phyloP scores from a whole-genome alignment of 768 basidiomycete genomes.

The Sporobolomyces pararoseus region DNA sequence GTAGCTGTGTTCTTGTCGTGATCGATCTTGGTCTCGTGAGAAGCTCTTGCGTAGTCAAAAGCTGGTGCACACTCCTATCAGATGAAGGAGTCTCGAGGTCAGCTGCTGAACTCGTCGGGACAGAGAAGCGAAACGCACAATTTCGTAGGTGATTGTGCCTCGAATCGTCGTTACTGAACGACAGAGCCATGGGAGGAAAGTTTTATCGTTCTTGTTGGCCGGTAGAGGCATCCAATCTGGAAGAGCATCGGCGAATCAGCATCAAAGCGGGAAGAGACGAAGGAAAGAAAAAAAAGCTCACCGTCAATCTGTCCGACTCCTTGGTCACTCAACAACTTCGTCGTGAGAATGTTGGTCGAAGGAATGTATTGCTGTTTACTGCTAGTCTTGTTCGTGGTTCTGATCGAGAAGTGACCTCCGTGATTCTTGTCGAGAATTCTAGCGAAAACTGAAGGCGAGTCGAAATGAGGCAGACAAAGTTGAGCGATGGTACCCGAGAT shows the following conservation, averaged over 20 bases:
- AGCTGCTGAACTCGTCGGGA: not conserved
- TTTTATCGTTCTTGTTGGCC: slow-evolving; percentile 52
- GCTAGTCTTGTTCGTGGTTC: slow-evolving; percentile 25
- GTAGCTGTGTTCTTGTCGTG: slow-evolving; percentile 53
- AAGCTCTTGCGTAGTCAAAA: slow-evolving; percentile 83
- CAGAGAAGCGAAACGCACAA: slow-evolving; percentile 47
- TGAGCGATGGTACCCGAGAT: slow-evolving; percentile 38
- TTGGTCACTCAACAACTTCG: slow-evolving; percentile 43
- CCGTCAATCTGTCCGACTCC: slow-evolving; percentile 38
- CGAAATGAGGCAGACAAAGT: slow-evolving; percentile 42
- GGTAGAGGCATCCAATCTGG: slow-evolving; percentile 76
- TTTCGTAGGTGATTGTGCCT: slow-evolving; percentile 68
- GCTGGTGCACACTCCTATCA: slow-evolving; percentile 84
- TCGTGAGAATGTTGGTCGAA: slow-evolving; percentile 40
- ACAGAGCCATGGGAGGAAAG: slow-evolving; percentile 76
- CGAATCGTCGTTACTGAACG: slow-evolving; percentile 79
- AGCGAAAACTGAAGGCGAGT: slow-evolving; percentile 40
- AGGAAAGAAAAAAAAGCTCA: no score
- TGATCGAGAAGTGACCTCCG: slow-evolving; percentile 44
- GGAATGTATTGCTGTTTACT: slow-evolving; percentile 44
- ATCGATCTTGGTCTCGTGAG: slow-evolving; percentile 60
- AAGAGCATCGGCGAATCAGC: not conserved
- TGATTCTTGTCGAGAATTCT: slow-evolving; percentile 46
- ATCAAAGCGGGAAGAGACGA: no score
- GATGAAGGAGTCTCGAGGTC: not conserved